Conservation (phyloP, 352 stramenopile genomes). For the Nothophytophthora sp. region DNA sequence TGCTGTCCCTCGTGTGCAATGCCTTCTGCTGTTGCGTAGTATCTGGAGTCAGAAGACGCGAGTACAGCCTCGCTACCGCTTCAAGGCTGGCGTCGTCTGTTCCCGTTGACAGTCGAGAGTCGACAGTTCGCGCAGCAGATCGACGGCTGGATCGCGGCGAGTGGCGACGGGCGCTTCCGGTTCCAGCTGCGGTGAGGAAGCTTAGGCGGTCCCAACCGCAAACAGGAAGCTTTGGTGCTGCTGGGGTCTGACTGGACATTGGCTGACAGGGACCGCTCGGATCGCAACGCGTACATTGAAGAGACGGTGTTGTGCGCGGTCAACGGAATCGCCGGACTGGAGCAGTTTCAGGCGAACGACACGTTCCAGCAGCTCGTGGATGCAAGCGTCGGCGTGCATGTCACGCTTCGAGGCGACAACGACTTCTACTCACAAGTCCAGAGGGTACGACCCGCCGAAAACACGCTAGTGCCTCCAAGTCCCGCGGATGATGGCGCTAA, state of each 20-base stretch:
- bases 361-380: slow-evolving; percentile 27
- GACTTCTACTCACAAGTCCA: slow-evolving; percentile 96
- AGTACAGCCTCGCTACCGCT: not conserved
- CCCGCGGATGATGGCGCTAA: not conserved
- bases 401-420: slow-evolving; percentile 94
- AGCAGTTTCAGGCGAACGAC: slow-evolving; percentile 13
- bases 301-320: slow-evolving; percentile 82
- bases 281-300: slow-evolving; percentile 91
- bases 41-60: not conserved
- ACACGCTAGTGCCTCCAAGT: not conserved
- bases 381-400: slow-evolving; percentile 36
- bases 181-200: slow-evolving; percentile 35
- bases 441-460: slow-evolving; percentile 35
- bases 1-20: too few species aligned
- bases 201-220: not conserved
- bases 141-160: slow-evolving; percentile 30
- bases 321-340: slow-evolving; percentile 59
- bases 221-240: not conserved
- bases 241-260: not conserved
- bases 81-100: slow-evolving; percentile 16
- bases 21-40: too few species aligned
- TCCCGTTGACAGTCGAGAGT: slow-evolving; percentile 76
- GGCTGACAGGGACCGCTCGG: slow-evolving; percentile 28
- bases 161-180: slow-evolving; percentile 12
- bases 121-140: slow-evolving; percentile 89